A percentile compares a stretch with the other conserved stretches of the same genome.
phyloP scores from a whole-genome alignment of 139 green algal species.

The Chlorella sp. region DNA sequence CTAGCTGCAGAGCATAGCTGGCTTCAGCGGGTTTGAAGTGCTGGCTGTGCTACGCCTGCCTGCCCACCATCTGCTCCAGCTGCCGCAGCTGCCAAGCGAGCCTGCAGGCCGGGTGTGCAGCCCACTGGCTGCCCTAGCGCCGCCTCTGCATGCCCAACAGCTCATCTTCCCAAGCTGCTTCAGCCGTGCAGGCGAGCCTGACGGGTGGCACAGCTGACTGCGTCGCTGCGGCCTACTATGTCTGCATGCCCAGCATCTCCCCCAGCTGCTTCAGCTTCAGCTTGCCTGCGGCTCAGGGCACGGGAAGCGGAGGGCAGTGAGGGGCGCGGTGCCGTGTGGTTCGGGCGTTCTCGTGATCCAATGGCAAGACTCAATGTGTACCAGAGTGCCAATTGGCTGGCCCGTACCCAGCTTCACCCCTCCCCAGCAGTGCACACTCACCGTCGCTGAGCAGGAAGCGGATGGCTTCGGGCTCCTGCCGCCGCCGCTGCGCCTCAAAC shows the following conservation, averaged over 20 bases:
- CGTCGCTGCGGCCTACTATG: not conserved
- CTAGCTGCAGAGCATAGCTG: too few species aligned
- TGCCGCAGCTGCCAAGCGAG: constrained; percentile 30
- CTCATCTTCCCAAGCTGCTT: too few species aligned
- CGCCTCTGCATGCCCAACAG: too few species aligned
- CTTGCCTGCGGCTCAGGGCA: constrained; percentile 6
- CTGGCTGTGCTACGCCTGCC: not conserved
- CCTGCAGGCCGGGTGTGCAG: constrained; percentile 57
- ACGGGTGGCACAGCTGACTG: not conserved
- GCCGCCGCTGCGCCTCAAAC: constrained; percentile 5
- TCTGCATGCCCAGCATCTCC: constrained; percentile 31
- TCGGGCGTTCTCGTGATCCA: too few species aligned
- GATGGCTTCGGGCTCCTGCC: not conserved
- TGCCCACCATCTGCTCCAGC: not conserved
- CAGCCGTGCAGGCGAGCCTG: not conserved
- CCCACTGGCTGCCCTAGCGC: too few species aligned
- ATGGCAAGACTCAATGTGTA: too few species aligned
- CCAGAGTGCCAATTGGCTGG: too few species aligned
- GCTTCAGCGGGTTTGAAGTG: too few species aligned
- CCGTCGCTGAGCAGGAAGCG: constrained; percentile 16
- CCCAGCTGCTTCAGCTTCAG: constrained; percentile 27
- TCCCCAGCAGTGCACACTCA: too few species aligned
- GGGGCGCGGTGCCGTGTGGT: too few species aligned
- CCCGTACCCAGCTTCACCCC: too few species aligned
- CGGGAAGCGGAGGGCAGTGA: too few species aligned